Evolutionary conservation across 306 rosid species (phyloP), one percentile per base, ranked within the genome.

Genomic region (Medicago ruthenica): DNA sequence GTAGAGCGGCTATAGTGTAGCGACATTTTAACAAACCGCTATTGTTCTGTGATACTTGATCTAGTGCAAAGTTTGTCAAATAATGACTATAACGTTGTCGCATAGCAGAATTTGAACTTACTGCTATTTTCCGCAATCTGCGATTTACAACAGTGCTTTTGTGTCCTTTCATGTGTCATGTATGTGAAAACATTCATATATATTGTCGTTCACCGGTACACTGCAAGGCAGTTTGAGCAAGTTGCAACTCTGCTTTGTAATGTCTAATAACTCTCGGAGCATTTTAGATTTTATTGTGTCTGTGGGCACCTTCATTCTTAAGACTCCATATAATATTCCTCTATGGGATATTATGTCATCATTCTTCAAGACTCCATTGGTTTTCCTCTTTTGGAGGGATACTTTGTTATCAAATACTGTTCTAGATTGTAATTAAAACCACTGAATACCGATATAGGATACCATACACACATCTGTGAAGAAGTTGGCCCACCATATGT

Each of bases 241-340:
- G 68, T 63, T 62, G 76, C 6, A 77, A 51, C 78, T 65, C 17
- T 60, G 24, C 73, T 27, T 74, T 58, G 22, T 41, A 50, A 41
- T 20, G 61, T 50, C 59, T 81, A 22, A 61, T 47, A 60, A 53
- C 65, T 50, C 73, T 71, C 55, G 42, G 15, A 36, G 15, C 61
- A 65, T 62, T 57, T 22, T 51, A 37, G 6, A 41, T 51, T 5
- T 78, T 39, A 61, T 21, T 18, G 41, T 18, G 31, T 17, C 58
- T 51, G 58, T 51, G 11, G 58, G 58, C 22, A 51, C 58, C 58
- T 16, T 16, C 9, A n/a, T 50, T 51, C 59, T 72, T 53, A 63
- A 12, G 31, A 27, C 16, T 45, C 57, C 10, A 36, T 31, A 24
- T 24, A 24, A 1, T 24, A 24, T 24, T 24, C 27, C 27, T 24